Conservation (phyloP, 2,329 filamentous ascomycete genomes). For the Diaporthe longicolla region DNA sequence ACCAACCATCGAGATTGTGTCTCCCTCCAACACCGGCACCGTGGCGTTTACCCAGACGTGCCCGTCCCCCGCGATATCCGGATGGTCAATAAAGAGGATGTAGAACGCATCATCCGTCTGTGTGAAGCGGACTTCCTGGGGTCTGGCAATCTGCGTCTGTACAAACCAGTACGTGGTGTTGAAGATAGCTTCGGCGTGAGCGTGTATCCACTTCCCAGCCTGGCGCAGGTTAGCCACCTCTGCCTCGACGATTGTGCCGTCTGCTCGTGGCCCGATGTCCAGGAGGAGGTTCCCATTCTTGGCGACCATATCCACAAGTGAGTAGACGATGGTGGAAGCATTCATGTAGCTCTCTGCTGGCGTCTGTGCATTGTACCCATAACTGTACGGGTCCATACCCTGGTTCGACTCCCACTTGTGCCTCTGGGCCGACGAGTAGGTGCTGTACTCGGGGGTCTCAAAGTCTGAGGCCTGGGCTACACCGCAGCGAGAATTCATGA, state of each 20-base stretch:
- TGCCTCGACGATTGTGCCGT: constrained; percentile 66
- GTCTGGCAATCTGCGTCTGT: constrained; percentile 54
- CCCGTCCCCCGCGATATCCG: constrained; percentile 47
- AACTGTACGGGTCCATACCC: constrained; percentile 72
- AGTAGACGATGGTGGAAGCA: constrained; percentile 60
- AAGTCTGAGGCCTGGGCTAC: constrained; percentile 66
- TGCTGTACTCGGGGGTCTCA: constrained; percentile 72
- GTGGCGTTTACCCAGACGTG: constrained; percentile 56
- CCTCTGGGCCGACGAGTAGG: constrained; percentile 62
- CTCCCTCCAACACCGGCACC: constrained; percentile 59
- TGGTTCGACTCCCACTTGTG: constrained; percentile 73
- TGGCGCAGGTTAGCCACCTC: constrained; percentile 63
- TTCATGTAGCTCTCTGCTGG: constrained; percentile 65
- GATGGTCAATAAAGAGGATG: constrained; percentile 56
- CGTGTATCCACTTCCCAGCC: constrained; percentile 68
- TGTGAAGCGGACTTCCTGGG: constrained; percentile 58
- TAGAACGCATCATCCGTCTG: constrained; percentile 63
- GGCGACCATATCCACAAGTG: constrained; percentile 65
- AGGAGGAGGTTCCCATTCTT: constrained; percentile 71
- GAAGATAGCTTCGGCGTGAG: constrained; percentile 69
- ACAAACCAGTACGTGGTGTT: constrained; percentile 69
- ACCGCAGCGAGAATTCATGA: constrained; percentile 71
- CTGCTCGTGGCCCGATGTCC: constrained; percentile 68
- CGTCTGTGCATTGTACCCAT: constrained; percentile 72
- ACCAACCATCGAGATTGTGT: constrained; percentile 60